Evolutionary conservation across 257 asterid species (phyloP).

Genomic region (Petunia secreta): DNA sequence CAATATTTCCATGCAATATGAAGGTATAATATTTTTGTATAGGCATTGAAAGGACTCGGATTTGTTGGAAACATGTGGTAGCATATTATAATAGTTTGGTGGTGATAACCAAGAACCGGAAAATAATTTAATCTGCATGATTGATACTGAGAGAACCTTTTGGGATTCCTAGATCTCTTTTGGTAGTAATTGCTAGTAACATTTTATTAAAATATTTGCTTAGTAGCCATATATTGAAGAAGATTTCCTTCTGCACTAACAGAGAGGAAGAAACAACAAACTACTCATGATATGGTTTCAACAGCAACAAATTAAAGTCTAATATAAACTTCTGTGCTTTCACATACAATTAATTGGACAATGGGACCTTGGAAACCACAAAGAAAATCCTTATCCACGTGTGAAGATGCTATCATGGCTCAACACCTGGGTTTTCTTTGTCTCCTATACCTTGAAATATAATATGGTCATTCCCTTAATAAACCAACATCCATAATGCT

Average conservation of each 20-base stretch:
- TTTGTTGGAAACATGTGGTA: not conserved
- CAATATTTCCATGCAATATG: not conserved
- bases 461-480: conserved; percentile 13
- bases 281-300: not conserved
- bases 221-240: conserved; percentile 12
- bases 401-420: conserved; percentile 46
- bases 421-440: conserved; percentile 33
- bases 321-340: not conserved
- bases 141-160: conserved; percentile 34
- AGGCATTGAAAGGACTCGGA: not conserved
- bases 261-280: not conserved
- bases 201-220: conserved; percentile 24
- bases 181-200: not conserved
- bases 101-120: conserved; percentile 3
- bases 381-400: conserved; percentile 46
- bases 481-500: conserved; percentile 31
- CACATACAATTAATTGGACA: conserved; percentile 35
- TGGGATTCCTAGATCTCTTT: conserved; percentile 40
- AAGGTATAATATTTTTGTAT: not conserved
- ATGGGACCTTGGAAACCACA: conserved; percentile 40
- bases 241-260: conserved; percentile 29
- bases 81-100: conserved; percentile 22
- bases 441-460: conserved; percentile 32
- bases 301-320: not conserved
- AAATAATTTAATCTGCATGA: conserved; percentile 37